A percentile compares a stretch with the other conserved stretches of the same genome.
phyloP scores from a whole-genome alignment of 441 rosid species.

The Pelargonium citronellum region DNA sequence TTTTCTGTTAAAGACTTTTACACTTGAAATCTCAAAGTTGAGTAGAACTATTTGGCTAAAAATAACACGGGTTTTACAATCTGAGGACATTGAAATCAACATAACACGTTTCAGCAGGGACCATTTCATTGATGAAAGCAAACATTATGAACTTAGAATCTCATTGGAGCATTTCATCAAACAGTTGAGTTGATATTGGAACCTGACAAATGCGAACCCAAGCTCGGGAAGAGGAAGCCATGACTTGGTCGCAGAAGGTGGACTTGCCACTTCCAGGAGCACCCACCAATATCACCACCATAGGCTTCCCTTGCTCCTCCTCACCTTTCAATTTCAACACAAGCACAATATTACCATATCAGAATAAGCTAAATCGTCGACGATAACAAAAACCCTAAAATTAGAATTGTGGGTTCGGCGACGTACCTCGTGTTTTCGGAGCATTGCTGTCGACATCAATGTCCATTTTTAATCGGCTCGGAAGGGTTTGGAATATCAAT shows the following conservation, averaged over 20 bases:
- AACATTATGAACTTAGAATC: background rate
- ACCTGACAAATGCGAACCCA: conserved; percentile 94
- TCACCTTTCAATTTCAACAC: conserved; percentile 12
- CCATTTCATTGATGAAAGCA: background rate
- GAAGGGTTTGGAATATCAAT: background rate
- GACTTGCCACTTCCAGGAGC: conserved; percentile 93
- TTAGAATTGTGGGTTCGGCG: background rate
- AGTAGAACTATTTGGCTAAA: too few relatives aligned
- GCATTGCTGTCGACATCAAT: conserved; percentile 30
- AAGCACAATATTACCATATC: background rate
- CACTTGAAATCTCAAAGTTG: too few relatives aligned
- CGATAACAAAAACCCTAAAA: background rate
- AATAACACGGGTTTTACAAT: too few relatives aligned
- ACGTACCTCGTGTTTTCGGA: conserved; percentile 24
- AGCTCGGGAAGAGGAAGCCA: conserved; percentile 52
- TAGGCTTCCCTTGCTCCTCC: conserved; percentile 35
- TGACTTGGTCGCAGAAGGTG: conserved; percentile 62
- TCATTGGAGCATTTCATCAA: conserved; percentile 38
- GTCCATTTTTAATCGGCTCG: conserved; percentile 20
- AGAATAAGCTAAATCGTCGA: background rate
- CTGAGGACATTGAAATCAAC: background rate
- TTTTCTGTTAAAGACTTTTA: too few relatives aligned
- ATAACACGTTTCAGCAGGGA: background rate
- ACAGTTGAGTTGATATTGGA: conserved; percentile 19
- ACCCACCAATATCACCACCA: conserved; percentile 57